Evolutionary conservation across 2,329 filamentous ascomycete genomes (phyloP), one percentile per base, ranked within the genome.

Genomic region (Apiospora rasikravindrae): DNA sequence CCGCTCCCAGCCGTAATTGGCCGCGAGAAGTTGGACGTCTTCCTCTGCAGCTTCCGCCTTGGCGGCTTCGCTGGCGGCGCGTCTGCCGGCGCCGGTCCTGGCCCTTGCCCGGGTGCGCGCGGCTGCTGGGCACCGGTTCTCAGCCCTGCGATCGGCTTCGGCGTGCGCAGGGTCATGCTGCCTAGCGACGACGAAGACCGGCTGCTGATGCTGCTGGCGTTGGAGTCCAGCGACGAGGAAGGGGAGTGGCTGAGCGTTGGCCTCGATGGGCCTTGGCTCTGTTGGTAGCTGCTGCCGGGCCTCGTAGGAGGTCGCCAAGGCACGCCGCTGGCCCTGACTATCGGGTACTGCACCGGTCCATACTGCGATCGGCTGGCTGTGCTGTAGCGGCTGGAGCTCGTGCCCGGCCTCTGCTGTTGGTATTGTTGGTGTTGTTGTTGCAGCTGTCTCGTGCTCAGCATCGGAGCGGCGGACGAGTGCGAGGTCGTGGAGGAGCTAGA

Each of bases 11-110:
- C 73, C 29, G 71, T 74, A 19, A 78, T 71, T 19, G 76, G 77
- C 19, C 76, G 72, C 22, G 77, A 78, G 69, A 78, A 78, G 64
- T 78, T 79, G 53, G 77, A 79, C 29, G 72, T 72, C 29, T 73
- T 74, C 45, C 75, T n/a, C 10, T 29, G 19, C 57, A 64, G 19
- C 22, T 37, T 64, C 22, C 22, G n/a, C 19, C 33, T 64, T 10
- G 57, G 57, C 10, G 29, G 73, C 49, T 49, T 71, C 2, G 64
- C 64, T 33, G 71, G 67, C 29, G 29, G 57, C 29, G 29, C 26
- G 26, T 29, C 19, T 6, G 13, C 67, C 13, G 44, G 42, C n/a
- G 40, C 42, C 2, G 45, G 29, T 4, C 66, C 40, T 47, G 7
- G 24, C 29, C 64, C 16, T 11, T 24, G 22, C 13, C 6, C 22